A percentile compares a stretch with the other conserved stretches of the same genome.
Evolutionary conservation across 2,329 filamentous ascomycete genomes (phyloP).

Genomic region (Berkeleyomyces basicola): DNA sequence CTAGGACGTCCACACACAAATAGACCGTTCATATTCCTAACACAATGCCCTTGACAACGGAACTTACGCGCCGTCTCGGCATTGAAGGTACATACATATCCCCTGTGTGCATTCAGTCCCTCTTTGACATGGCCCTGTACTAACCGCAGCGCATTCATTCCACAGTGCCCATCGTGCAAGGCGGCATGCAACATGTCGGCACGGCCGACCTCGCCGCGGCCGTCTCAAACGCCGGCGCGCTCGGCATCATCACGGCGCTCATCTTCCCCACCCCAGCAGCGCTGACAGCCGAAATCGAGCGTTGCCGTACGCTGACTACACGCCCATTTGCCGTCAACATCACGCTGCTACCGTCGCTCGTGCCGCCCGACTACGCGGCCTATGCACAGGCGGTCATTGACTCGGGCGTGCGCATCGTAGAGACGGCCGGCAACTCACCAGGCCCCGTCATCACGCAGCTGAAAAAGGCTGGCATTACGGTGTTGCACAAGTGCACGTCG

Average conservation of each 20-base stretch:
- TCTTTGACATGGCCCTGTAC: background rate
- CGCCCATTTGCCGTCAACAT: conserved; percentile 87
- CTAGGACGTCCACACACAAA: background rate
- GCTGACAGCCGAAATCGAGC: conserved; percentile 82
- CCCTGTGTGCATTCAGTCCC: background rate
- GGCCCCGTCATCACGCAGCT: conserved; percentile 81
- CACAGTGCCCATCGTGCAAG: conserved; percentile 64
- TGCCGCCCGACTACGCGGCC: conserved; percentile 79
- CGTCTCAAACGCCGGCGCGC: conserved; percentile 65
- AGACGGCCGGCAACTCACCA: conserved; percentile 78
- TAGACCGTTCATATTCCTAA: background rate
- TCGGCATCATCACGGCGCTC: conserved; percentile 71
- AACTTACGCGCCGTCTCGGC: conserved; percentile 40
- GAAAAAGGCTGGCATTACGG: conserved; percentile 59
- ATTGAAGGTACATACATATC: conserved; percentile 29
- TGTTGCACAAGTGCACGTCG: conserved; percentile 95
- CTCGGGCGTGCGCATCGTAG: conserved; percentile 79
- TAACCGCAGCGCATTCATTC: background rate
- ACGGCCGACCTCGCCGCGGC: conserved; percentile 64
- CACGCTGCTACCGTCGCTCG: conserved; percentile 76
- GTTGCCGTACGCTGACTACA: conserved; percentile 62
- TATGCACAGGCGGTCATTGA: conserved; percentile 90
- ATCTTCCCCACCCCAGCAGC: conserved; percentile 87
- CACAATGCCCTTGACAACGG: conserved; percentile 40
- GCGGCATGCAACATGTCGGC: conserved; percentile 76